Base-by-base conservation (phyloP, 352 stramenopile species). In the Globisporangium parvum region DNA sequence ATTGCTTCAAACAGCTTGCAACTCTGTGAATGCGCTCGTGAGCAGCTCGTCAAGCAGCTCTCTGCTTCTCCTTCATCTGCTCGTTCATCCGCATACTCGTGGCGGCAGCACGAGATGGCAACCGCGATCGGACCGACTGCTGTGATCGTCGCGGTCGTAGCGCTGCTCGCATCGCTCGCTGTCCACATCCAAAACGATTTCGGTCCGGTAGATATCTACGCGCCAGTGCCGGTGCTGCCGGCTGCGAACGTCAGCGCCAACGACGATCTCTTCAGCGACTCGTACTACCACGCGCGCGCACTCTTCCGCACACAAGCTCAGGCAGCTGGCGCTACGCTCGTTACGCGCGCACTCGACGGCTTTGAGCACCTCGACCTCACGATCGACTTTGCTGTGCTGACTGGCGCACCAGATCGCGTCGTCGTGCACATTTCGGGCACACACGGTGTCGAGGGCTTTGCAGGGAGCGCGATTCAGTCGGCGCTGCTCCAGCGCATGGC, bases 391-490 rank as follows among this genome's bases (percentile, higher is more conserved):
- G 79, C 80, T 2, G 65, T 93, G 18, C 33, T 91, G 10, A n/a
- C 51, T 31, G 77, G 81, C 3, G 59, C 65, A 1, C 71, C 52
- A 0, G 66, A 85, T 10, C 70, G 70, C 10, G 80, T 85, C 20
- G 53, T 93, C 37, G 65, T 94, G 26, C 85, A 95, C 55, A 69
- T 95, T 45, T 90, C 77, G 41, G 85, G 82, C 15, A 95, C 80
- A 6, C 85, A 95, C 55, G 85, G 85, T 37, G 82, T 92, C 48
- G 85, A 95, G 41, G 80, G 80, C 24, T 93, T 91, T 55, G 80
- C 82, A 2, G 85, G 85, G n/a, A 95, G 85, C 47, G 85, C 80
- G 17, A 88, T 93, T 52, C 85, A 95, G 60, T 73, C 71, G 31
- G 64, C 50, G 10, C 51, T 93, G 18, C 56, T 92, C 41, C 21